Conservation (phyloP, 2,329 filamentous ascomycete species). For the Talaromyces sp. region DNA sequence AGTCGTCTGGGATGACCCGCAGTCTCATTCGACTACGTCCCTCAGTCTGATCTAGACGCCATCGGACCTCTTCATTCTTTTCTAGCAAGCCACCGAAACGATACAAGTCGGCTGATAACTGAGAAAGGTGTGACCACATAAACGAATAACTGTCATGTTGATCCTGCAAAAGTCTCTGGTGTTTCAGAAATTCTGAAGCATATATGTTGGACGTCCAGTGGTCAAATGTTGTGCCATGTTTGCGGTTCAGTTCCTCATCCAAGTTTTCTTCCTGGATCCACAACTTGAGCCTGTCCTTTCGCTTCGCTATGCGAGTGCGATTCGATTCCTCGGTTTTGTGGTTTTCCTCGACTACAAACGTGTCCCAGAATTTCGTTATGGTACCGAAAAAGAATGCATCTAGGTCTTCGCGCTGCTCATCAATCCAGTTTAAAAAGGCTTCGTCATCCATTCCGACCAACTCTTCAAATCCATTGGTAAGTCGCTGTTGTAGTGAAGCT, state of each 20-base stretch:
- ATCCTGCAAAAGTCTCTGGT: slow-evolving; percentile 83
- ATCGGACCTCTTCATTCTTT: slow-evolving; percentile 60
- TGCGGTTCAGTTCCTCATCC: slow-evolving; percentile 65
- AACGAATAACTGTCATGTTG: slow-evolving; percentile 85
- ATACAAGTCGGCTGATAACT: slow-evolving; percentile 70
- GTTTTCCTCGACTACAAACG: slow-evolving; percentile 80
- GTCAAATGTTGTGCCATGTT: slow-evolving; percentile 80
- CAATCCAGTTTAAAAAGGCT: slow-evolving; percentile 81
- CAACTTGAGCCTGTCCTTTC: slow-evolving; percentile 73
- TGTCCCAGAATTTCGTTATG: slow-evolving; percentile 79
- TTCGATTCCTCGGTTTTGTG: slow-evolving; percentile 70
- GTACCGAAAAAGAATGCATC: slow-evolving; percentile 77
- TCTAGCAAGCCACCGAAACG: slow-evolving; percentile 78
- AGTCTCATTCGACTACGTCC: slow-evolving; percentile 92
- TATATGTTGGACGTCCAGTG: slow-evolving; percentile 97
- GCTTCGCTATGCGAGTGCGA: slow-evolving; percentile 62
- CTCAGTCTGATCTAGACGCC: slow-evolving; percentile 93
- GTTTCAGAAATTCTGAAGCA: slow-evolving; percentile 82
- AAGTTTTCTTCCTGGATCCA: slow-evolving; percentile 68
- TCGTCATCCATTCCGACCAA: slow-evolving; percentile 85
- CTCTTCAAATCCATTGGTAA: slow-evolving; percentile 73
- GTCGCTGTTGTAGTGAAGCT: slow-evolving; percentile 61
- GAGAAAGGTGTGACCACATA: slow-evolving; percentile 67
- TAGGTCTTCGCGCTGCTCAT: slow-evolving; percentile 70
- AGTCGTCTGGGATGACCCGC: slow-evolving; percentile 73